Percentiles rank a stretch among this genome's conserved stretches.
Conservation (phyloP, 805 yeast genomes). For the Metschnikowia sp. region DNA sequence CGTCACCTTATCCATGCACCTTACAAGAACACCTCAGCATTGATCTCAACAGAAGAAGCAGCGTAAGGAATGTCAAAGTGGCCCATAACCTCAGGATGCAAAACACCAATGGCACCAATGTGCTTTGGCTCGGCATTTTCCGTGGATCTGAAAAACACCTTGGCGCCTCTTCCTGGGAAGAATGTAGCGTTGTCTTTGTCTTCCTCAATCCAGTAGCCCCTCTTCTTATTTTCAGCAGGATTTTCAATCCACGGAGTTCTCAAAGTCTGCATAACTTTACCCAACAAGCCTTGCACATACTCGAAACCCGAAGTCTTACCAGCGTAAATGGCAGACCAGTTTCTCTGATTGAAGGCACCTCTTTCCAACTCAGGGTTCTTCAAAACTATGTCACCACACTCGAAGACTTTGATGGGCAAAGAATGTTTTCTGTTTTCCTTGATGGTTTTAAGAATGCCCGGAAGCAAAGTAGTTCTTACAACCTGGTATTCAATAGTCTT, state of each 20-base stretch:
- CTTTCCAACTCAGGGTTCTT: constrained; percentile 79
- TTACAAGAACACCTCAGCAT: constrained; percentile 82
- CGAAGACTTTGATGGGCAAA: constrained; percentile 92
- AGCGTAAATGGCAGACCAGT: constrained; percentile 91
- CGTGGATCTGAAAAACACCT: constrained; percentile 65
- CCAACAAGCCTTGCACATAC: constrained; percentile 87
- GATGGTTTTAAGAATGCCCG: constrained; percentile 92
- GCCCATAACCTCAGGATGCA: constrained; percentile 90
- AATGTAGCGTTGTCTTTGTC: constrained; percentile 64
- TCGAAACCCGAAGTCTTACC: constrained; percentile 97
- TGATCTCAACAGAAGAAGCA: constrained; percentile 85
- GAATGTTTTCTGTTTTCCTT: constrained; percentile 95
- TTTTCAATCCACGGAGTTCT: constrained; percentile 80
- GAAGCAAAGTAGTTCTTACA: constrained; percentile 89
- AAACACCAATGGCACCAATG: constrained; percentile 86
- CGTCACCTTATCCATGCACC: neutral
- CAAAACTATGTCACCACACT: constrained; percentile 90
- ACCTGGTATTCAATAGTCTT: constrained; percentile 97
- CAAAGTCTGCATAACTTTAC: constrained; percentile 93
- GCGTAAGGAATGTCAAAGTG: constrained; percentile 90
- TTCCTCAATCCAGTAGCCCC: constrained; percentile 87
- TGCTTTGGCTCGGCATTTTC: constrained; percentile 54
- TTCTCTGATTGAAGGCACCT: constrained; percentile 87
- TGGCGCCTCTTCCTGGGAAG: constrained; percentile 98
- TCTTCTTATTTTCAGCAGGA: constrained; percentile 45